A percentile compares a stretch with the other conserved stretches of the same genome.
These are phyloP conservation scores for Arabidopsis suecica DNA, from an alignment of 345 rosid species.

Conservation along the genomic window DNA sequence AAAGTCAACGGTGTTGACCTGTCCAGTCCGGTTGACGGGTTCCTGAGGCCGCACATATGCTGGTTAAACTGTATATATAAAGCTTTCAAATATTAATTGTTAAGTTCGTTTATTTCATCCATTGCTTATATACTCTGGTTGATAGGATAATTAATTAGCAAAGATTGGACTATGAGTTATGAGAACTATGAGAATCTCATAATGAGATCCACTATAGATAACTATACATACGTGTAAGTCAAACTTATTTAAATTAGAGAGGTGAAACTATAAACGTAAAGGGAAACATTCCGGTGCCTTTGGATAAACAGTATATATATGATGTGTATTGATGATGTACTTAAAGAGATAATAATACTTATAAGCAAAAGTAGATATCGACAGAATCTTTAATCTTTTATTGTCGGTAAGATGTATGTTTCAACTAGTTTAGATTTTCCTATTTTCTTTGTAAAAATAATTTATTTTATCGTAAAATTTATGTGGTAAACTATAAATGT, in stretches of 20 bases:
- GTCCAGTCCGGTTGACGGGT: conserved; percentile 61
- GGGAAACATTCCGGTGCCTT: conserved; percentile 27
- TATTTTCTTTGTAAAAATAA: not conserved
- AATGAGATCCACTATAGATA: not conserved
- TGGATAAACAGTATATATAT: not conserved
- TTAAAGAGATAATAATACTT: not conserved
- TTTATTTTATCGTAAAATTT: not conserved
- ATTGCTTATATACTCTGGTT: not conserved
- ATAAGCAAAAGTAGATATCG: not conserved
- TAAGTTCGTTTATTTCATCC: not conserved
- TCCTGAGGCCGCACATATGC: conserved; percentile 43
- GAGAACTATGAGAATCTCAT: not conserved
- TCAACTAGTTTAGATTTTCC: not conserved
- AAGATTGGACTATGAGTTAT: not conserved
- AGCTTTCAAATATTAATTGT: not conserved
- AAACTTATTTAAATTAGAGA: not conserved
- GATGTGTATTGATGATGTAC: not conserved
- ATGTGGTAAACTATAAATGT: not conserved
- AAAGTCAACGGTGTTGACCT: conserved; percentile 54
- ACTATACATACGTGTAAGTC: conserved; percentile 11
- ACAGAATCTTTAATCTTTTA: not conserved
- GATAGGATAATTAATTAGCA: not conserved
- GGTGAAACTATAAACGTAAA: not conserved
- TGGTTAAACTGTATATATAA: conserved; percentile 37
- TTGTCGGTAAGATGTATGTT: conserved; percentile 20